These are phyloP conservation scores for Fusarium pseudoanthophilum DNA, from an alignment of 2,329 filamentous ascomycete species.

Conservation along the genomic window DNA sequence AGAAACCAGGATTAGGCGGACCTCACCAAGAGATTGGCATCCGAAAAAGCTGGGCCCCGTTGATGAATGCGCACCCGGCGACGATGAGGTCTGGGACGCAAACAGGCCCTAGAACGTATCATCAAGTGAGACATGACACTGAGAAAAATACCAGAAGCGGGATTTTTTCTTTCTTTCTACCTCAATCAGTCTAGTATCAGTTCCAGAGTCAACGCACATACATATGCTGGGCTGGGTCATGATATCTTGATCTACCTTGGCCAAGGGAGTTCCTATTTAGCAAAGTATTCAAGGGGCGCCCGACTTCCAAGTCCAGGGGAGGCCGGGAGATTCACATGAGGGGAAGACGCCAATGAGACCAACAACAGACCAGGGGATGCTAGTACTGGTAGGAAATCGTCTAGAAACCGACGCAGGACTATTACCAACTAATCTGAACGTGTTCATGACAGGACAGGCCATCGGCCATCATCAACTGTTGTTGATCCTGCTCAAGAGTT, in stretches of 20 bases:
- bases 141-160: constrained; percentile 22
- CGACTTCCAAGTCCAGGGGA: constrained; percentile 8
- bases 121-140: constrained; percentile 20
- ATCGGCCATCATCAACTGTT: not conserved
- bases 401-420: not conserved
- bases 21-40: constrained; percentile 34
- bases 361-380: constrained; percentile 23
- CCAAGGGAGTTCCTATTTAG: constrained; percentile 12
- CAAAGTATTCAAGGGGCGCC: constrained; percentile 8
- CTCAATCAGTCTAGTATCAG: constrained; percentile 16
- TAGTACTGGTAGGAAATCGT: not conserved
- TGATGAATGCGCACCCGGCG: constrained; percentile 27
- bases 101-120: constrained; percentile 16
- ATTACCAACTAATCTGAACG: not conserved
- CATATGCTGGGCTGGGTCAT: not conserved
- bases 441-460: constrained; percentile 6
- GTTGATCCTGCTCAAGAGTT: constrained; percentile 8
- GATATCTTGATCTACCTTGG: not conserved
- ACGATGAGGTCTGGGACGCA: constrained; percentile 24
- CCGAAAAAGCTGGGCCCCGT: constrained; percentile 11
- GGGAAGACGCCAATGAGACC: constrained; percentile 1
- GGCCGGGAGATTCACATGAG: constrained; percentile 20
- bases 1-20: not conserved
- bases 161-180: constrained; percentile 2
- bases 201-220: constrained; percentile 18